Evolutionary conservation across 768 basidiomycete species (phyloP), one percentile per base, ranked within the genome.

Genomic region (Leccinum longicurvipes): DNA sequence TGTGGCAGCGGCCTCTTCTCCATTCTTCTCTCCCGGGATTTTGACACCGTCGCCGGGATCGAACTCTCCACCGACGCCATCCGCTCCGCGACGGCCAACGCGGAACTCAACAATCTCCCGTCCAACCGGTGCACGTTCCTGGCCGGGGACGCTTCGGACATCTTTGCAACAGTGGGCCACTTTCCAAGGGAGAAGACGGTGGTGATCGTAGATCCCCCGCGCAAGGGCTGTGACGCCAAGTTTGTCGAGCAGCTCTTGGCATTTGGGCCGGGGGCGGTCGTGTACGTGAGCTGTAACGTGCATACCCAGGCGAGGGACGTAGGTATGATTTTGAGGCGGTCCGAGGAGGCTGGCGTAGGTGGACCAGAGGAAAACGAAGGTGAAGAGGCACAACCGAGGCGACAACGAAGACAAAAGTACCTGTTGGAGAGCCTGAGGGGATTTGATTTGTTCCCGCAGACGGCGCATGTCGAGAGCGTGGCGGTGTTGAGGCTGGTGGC

Each of bases 361-460:
- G 75, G 60, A 41, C 74, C 64, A 50, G 73, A 60, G 50, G 72
- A 25, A n/a, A 23, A 7, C 6, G 23, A 67, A 44, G 76, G 63
- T 39, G 39, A 39, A 39, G 39, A n/a, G 5, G 11, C 19, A 11
- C 39, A 41, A 12, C 19, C 39, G 34, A 75, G 61, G 55, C 69
- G 2, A 10, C 5, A 3, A 9, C 14, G 67, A 41, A 21, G 11
- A 63, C 74, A 70, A 63, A 76, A 73, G 63, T 99, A 97, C 73
- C 77, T 81, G 58, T 63, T 99, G 64, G 90, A 94, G 74, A 91
- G 85, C 63, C 62, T 97, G 64, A 72, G 89, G 58, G 95, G 93
- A 32, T 92, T 97, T 61, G 96, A 98, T 76, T 67, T 99, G 53
- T 99, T 98, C 76, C 93, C 96, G 8, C 94, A 98, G 77, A 96